phyloP scores from a whole-genome alignment of 1,284 basidiomycete genomes.

The Papiliotrema terrestris region DNA sequence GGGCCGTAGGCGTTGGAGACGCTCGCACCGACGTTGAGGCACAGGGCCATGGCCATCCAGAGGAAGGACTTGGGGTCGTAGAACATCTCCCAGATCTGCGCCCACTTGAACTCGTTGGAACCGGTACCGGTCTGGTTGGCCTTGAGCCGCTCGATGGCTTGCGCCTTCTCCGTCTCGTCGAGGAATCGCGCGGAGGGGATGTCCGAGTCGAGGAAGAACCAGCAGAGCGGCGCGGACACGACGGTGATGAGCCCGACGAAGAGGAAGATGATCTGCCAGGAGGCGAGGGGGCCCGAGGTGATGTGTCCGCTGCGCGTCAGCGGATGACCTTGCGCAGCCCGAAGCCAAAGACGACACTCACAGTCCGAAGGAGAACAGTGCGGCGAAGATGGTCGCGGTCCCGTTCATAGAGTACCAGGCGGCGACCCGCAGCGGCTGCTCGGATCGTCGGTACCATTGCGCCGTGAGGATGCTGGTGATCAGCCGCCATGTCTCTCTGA shows the following conservation, averaged over 20 bases:
- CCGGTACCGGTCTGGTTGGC: constrained; percentile 49
- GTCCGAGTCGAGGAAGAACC: constrained; percentile 38
- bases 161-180: constrained; percentile 40
- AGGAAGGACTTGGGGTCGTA: constrained; percentile 46
- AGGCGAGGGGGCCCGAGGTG: constrained; percentile 26
- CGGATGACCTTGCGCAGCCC: background rate
- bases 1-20: constrained; percentile 42
- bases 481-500: too few species aligned
- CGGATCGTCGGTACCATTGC: constrained; percentile 48
- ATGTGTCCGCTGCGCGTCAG: constrained; percentile 32
- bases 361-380: constrained; percentile 39
- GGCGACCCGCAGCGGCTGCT: constrained; percentile 46
- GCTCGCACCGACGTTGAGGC: constrained; percentile 40
- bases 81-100: constrained; percentile 44
- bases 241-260: constrained; percentile 44
- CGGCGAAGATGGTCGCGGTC: constrained; percentile 41
- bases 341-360: constrained; percentile 5
- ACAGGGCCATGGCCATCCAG: constrained; percentile 41
- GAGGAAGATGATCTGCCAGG: constrained; percentile 49
- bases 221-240: constrained; percentile 41
- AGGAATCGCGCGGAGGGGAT: constrained; percentile 46
- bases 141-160: constrained; percentile 48
- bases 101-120: constrained; percentile 43
- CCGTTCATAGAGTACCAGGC: constrained; percentile 48
- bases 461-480: constrained; percentile 36